Percentiles rank a stretch among this genome's conserved stretches.
phyloP scores from a whole-genome alignment of 2,329 filamentous ascomycete species.

The Fusarium sp. region DNA sequence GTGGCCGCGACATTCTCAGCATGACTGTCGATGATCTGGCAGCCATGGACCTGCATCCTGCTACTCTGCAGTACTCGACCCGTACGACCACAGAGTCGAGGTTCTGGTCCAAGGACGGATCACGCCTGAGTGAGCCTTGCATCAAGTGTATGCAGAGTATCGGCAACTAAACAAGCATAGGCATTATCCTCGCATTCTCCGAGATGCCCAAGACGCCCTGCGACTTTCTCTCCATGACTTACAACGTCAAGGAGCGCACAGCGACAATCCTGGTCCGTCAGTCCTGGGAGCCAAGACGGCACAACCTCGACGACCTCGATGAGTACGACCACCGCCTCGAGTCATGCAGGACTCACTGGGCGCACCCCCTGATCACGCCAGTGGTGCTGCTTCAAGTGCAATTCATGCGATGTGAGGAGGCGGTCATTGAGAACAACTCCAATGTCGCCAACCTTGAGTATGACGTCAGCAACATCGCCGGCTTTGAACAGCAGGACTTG shows the following conservation, averaged over 20 bases:
- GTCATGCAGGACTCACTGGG: constrained; percentile 58
- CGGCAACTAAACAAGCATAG: constrained; percentile 37
- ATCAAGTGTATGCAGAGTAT: no score
- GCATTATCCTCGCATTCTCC: constrained; percentile 59
- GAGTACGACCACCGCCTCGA: constrained; percentile 60
- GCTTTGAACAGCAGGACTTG: constrained; percentile 50
- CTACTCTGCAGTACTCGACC: constrained; percentile 54
- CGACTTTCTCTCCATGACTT: constrained; percentile 61
- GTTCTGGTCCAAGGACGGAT: constrained; percentile 54
- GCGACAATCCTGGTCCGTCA: constrained; percentile 58
- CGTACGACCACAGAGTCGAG: constrained; percentile 54
- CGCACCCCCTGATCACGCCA: constrained; percentile 58
- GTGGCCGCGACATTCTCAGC: constrained; percentile 51
- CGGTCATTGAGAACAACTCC: constrained; percentile 57
- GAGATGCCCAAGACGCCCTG: constrained; percentile 58
- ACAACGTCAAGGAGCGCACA: constrained; percentile 53
- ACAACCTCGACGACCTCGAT: constrained; percentile 57
- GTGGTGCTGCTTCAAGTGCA: constrained; percentile 61
- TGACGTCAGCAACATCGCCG: constrained; percentile 57
- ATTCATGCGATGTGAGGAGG: constrained; percentile 58
- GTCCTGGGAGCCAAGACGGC: constrained; percentile 56
- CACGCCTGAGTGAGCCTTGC: constrained; percentile 47
- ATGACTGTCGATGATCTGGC: constrained; percentile 51
- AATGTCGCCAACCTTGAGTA: constrained; percentile 56
- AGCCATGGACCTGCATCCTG: constrained; percentile 53